Evolutionary conservation across 257 asterid genomes (phyloP), one percentile per base, ranked within the genome.

Genomic region (Ehretia macrophylla): DNA sequence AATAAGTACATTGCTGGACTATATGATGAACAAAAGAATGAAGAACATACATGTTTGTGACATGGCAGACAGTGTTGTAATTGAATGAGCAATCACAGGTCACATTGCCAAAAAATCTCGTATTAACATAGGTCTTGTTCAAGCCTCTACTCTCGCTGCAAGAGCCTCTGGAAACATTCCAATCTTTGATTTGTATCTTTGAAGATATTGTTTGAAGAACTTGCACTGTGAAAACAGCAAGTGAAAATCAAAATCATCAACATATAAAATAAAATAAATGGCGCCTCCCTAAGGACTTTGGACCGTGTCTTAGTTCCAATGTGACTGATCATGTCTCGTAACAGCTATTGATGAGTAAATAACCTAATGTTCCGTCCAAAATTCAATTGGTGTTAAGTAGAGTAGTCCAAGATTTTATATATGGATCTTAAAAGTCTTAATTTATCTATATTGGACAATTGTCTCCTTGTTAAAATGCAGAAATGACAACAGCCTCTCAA

Each of bases 41-140:
- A 69, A 59, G 69, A 69, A n/a, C 86, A 11, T 83, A 92, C 99
- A 92, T 81, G 76, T 14, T 61, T 18, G 94, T 81, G 35, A 92
- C 89, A 68, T 86, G 99, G 80, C 99, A 92, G 42, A 49, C 32
- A 12, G 95, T 71, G 60, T 17, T 63, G 71, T 4, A 59, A 51
- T 27, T 63, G 68, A 76, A 82, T 35, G 83, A 23, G 73, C 99
- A 92, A 70, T 88, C 70, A 58, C 99, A 92, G 8, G 50, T 59
- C 44, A 84, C 72, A 14, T 52, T 62, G 67, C 94, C 81, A 19
- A 44, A 9, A 38, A 67, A 14, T 0, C 17, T n/a, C 1, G 0
- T 21, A 55, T 27, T 1, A 21, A 22, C 11, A 18, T 17, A 1
- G 20, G 81, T 88, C 65, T 0, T 12, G 73, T 88, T 84, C 48